These are phyloP conservation scores for Solanum peruvianum DNA, from an alignment of 257 asterid species.

Conservation along the genomic window DNA sequence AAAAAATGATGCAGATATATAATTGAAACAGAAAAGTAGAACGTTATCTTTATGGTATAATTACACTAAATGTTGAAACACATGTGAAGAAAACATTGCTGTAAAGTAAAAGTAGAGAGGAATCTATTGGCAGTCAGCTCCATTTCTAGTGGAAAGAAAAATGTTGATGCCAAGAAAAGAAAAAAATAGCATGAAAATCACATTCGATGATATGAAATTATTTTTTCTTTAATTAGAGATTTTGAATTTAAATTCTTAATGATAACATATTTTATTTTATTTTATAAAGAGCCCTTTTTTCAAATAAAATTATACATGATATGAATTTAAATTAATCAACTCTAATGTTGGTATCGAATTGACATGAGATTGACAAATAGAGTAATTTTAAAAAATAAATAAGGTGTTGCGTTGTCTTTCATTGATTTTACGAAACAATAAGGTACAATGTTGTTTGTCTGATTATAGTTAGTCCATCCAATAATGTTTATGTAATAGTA, in stretches of 20 bases:
- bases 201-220: background rate
- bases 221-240: too few relatives aligned
- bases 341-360: background rate
- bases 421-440: background rate
- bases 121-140: background rate
- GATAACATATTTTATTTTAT: too few relatives aligned
- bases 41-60: background rate
- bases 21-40: background rate
- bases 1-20: background rate
- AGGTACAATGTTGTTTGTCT: background rate
- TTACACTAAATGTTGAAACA: background rate
- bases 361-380: background rate
- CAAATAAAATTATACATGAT: too few relatives aligned
- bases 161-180: too few relatives aligned
- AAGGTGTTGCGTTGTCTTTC: background rate
- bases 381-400: background rate
- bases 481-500: background rate
- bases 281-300: too few relatives aligned
- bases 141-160: background rate
- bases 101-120: background rate
- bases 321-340: background rate
- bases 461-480: background rate
- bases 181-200: background rate
- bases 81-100: too few relatives aligned
- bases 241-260: too few relatives aligned